These are phyloP conservation scores for Septoria linicola DNA, from an alignment of 2,329 filamentous ascomycete species.

Conservation along the genomic window DNA sequence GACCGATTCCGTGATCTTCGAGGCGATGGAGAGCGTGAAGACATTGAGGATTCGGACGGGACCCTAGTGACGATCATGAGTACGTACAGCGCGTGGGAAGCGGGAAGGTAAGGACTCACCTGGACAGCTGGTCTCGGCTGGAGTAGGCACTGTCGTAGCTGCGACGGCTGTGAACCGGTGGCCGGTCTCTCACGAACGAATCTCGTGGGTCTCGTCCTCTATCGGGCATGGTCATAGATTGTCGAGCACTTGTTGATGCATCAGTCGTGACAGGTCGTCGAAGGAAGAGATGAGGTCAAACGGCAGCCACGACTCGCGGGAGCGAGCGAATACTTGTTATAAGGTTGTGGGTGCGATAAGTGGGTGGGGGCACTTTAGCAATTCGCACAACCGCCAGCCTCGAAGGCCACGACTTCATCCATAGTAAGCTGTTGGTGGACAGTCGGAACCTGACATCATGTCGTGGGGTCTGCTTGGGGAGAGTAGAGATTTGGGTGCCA, in stretches of 20 bases:
- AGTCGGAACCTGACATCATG: constrained; percentile 6
- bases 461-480: not conserved
- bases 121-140: constrained; percentile 11
- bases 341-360: not conserved
- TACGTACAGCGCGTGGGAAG: constrained; percentile 4
- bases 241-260: constrained; percentile 3
- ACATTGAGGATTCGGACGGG: constrained; percentile 7
- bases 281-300: not conserved
- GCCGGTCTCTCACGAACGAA: constrained; percentile 6
- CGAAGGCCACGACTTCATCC: not conserved
- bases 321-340: constrained; percentile 2
- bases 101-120: constrained; percentile 6
- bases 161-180: constrained; percentile 2
- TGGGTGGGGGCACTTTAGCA: constrained; percentile 1
- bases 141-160: constrained; percentile 16
- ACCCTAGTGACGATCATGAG: not conserved
- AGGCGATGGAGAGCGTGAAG: constrained; percentile 8
- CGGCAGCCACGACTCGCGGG: constrained; percentile 2
- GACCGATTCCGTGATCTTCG: constrained; percentile 5
- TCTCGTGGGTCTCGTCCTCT: constrained; percentile 10
- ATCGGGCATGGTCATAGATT: constrained; percentile 4
- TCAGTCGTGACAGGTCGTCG: constrained; percentile 1
- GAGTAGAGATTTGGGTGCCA: not conserved
- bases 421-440: constrained; percentile 3
- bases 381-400: not conserved